Percentiles rank a stretch among this genome's conserved stretches.
Evolutionary conservation across 139 green algal species (phyloP).

Genomic region (Chlorella vulgaris): DNA sequence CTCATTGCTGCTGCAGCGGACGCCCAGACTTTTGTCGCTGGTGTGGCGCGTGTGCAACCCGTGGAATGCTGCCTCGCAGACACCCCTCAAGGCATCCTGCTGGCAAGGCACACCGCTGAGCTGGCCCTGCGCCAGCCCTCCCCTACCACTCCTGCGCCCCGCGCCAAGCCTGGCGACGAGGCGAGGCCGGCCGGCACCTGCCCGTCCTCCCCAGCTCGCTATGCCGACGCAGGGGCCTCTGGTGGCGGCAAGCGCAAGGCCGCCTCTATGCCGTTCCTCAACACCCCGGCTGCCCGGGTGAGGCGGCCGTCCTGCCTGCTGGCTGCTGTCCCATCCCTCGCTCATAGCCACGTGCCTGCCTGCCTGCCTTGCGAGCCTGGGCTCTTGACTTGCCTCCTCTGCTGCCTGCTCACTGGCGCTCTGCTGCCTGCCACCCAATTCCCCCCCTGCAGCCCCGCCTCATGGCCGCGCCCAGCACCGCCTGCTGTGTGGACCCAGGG

Average conservation of each 20-base stretch:
- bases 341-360: no score
- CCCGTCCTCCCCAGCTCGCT: not conserved
- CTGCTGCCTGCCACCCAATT: not conserved
- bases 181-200: not conserved
- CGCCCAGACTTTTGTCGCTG: not conserved
- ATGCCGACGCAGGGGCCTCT: not conserved
- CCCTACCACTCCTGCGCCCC: not conserved
- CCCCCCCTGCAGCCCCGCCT: not conserved
- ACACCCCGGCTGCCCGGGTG: not conserved
- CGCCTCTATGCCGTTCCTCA: not conserved
- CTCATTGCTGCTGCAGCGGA: not conserved
- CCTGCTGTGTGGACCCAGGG: not conserved
- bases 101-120: not conserved
- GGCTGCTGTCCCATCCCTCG: not conserved
- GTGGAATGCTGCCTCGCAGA: not conserved
- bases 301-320: not conserved
- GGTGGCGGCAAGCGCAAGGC: not conserved
- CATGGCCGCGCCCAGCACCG: not conserved
- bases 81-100: not conserved
- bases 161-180: not conserved
- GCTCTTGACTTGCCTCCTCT: not conserved
- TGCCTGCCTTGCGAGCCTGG: not conserved
- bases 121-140: not conserved
- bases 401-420: not conserved
- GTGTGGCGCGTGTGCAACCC: not conserved